Evolutionary conservation across 306 rosid genomes (phyloP).

Genomic region (Quercus variabilis): DNA sequence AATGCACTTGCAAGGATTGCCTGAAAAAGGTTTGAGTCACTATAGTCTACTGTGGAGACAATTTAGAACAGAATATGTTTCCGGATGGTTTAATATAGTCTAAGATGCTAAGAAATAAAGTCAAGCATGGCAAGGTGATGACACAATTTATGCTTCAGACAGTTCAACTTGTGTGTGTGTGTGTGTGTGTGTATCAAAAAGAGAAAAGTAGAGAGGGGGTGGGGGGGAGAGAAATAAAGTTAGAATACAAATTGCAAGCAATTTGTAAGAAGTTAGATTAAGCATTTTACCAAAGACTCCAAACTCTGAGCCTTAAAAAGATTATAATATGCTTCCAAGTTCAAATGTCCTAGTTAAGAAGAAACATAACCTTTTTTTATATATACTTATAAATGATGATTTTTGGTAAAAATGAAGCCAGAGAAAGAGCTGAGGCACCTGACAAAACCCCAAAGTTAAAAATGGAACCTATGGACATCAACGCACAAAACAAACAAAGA

Average conservation of each 20-base stretch:
- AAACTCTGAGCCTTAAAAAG: background rate
- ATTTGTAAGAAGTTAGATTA: background rate
- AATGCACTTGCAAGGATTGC: slow-evolving; percentile 90
- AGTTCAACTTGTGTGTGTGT: background rate
- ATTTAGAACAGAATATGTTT: background rate
- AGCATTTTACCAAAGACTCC: background rate
- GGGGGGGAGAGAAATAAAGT: no score
- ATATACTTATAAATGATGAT: no score
- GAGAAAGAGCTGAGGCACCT: background rate
- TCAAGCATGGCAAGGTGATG: background rate
- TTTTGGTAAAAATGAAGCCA: background rate
- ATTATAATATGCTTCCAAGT: no score
- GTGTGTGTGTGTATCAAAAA: no score
- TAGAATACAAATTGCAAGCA: no score
- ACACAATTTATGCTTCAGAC: background rate
- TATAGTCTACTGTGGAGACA: slow-evolving; percentile 1
- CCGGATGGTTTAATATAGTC: background rate
- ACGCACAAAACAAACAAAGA: background rate
- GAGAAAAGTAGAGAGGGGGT: background rate
- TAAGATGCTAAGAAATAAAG: background rate
- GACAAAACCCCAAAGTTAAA: background rate
- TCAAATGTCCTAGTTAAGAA: no score
- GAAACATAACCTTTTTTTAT: no score
- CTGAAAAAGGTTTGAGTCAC: slow-evolving; percentile 36
- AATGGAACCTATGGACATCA: background rate